Conservation (phyloP, 768 basidiomycete species). For the Kwoniella dejecticola region DNA sequence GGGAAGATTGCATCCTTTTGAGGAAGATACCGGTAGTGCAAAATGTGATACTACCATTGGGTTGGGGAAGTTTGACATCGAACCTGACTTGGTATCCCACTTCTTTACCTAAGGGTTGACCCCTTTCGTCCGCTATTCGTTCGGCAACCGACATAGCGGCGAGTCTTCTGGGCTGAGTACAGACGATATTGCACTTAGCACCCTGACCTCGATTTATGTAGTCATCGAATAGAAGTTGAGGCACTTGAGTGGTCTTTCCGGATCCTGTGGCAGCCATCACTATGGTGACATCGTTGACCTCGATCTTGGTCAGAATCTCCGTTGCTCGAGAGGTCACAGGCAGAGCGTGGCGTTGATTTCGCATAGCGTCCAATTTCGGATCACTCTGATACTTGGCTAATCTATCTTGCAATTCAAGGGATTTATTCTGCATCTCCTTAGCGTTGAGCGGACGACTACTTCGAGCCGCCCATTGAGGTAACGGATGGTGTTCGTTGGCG, state of each 20-base stretch:
- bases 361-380: conserved; percentile 67
- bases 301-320: conserved; percentile 70
- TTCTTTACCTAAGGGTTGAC: conserved; percentile 67
- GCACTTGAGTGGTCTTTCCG: conserved; percentile 91
- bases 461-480: conserved; percentile 23
- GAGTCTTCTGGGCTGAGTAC: conserved; percentile 87
- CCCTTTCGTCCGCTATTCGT: conserved; percentile 86
- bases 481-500: conserved; percentile 21
- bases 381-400: conserved; percentile 66
- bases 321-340: conserved; percentile 73
- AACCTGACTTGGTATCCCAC: conserved; percentile 94
- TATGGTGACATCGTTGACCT: conserved; percentile 73
- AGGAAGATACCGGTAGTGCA: conserved; percentile 91
- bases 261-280: conserved; percentile 59
- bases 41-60: conserved; percentile 83
- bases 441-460: conserved; percentile 11
- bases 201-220: conserved; percentile 77
- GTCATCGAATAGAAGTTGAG: conserved; percentile 85
- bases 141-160: conserved; percentile 90
- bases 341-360: conserved; percentile 66
- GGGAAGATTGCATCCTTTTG: conserved; percentile 75
- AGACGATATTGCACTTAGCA: conserved; percentile 81
- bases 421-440: conserved; percentile 60
- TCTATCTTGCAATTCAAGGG: conserved; percentile 62
- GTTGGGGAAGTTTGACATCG: conserved; percentile 74